These are phyloP conservation scores for Pyrenophora seminiperda DNA, from an alignment of 2,329 filamentous ascomycete genomes.

Conservation along the genomic window DNA sequence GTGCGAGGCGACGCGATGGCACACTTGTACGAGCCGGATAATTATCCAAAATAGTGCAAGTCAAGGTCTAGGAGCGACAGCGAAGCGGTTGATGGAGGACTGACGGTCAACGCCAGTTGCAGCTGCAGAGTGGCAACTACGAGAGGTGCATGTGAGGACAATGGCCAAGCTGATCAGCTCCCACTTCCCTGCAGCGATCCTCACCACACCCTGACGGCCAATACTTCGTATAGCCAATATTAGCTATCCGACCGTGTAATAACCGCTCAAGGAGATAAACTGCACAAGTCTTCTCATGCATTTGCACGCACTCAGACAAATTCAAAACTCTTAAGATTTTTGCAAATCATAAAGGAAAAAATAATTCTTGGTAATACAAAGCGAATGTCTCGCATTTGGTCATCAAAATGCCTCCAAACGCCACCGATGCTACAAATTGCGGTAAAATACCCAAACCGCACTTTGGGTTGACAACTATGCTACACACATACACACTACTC, in stretches of 20 bases:
- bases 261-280: too few relatives aligned
- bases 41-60: slow-evolving; percentile 2
- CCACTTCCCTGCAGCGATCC: too few relatives aligned
- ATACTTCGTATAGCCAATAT: too few relatives aligned
- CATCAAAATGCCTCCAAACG: slow-evolving; percentile 5
- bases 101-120: slow-evolving; percentile 12
- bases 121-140: not conserved
- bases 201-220: too few relatives aligned
- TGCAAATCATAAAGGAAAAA: slow-evolving; percentile 2
- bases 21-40: slow-evolving; percentile 7
- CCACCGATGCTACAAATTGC: slow-evolving; percentile 22
- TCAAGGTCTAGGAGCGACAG: not conserved
- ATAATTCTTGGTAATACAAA: slow-evolving; percentile 10
- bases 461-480: slow-evolving; percentile 4
- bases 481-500: slow-evolving; percentile 35
- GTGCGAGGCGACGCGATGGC: slow-evolving; percentile 15
- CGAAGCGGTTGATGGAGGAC: not conserved
- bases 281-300: not conserved
- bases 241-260: too few relatives aligned
- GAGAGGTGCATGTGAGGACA: not conserved
- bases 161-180: too few relatives aligned
- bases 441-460: slow-evolving; percentile 5
- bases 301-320: not conserved
- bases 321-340: not conserved
- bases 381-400: slow-evolving; percentile 10